These are phyloP conservation scores for Apophysomyces elegans DNA, from an alignment of 371 early-diverging fungal genomes.

Conservation along the genomic window DNA sequence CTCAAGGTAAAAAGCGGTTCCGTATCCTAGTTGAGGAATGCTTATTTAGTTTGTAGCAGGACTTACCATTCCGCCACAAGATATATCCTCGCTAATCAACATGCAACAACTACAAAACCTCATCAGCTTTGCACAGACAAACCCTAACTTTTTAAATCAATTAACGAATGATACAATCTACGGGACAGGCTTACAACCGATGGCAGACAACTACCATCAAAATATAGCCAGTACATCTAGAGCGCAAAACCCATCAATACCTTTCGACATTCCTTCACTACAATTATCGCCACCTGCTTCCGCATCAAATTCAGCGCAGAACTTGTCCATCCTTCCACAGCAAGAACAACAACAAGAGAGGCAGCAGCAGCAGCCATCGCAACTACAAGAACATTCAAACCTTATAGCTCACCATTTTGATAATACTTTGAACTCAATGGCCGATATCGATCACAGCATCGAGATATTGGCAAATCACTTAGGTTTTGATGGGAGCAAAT, in stretches of 20 bases:
- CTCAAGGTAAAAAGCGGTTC: background rate
- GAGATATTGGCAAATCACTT: conserved; percentile 22
- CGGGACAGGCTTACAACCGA: background rate
- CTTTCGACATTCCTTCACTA: background rate
- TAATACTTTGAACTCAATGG: conserved; percentile 17
- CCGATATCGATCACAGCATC: conserved; percentile 20
- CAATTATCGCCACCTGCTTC: conserved; percentile 4
- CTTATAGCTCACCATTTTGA: conserved; percentile 12
- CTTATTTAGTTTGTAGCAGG: conserved; percentile 18
- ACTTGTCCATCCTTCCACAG: background rate
- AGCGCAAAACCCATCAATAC: background rate
- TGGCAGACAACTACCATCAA: background rate
- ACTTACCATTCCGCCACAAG: conserved; percentile 14
- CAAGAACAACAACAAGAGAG: background rate
- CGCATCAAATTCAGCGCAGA: background rate
- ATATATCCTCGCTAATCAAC: conserved; percentile 30
- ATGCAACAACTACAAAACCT: conserved; percentile 26
- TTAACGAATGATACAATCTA: conserved; percentile 24
- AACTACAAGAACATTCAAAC: background rate
- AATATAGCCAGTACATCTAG: background rate
- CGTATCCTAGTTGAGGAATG: background rate
- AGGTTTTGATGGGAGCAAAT: conserved; percentile 24
- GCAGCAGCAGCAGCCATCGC: conserved; percentile 1
- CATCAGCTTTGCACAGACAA: conserved; percentile 33
- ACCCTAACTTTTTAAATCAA: conserved; percentile 37